These are phyloP conservation scores for Xylaria palmicola DNA, from an alignment of 495 filamentous ascomycete genomes.

Conservation along the genomic window DNA sequence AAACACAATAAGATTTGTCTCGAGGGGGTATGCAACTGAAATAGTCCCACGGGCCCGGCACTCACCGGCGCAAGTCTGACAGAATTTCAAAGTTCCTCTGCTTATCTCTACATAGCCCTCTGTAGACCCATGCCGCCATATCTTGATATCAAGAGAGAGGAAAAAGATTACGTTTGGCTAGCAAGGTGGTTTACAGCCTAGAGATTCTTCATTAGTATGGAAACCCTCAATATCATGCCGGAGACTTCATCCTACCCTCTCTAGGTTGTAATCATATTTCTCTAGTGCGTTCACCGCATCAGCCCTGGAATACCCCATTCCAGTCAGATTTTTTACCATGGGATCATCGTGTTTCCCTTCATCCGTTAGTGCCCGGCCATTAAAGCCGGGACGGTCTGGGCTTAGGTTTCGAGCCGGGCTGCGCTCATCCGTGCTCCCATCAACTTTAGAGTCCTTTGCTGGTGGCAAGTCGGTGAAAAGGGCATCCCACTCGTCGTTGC, in stretches of 20 bases:
- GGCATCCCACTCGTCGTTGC: constrained; percentile 87
- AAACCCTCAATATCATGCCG: constrained; percentile 7
- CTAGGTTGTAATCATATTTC: constrained; percentile 92
- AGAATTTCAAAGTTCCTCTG: not conserved
- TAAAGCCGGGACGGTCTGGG: constrained; percentile 42
- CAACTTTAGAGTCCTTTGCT: constrained; percentile 41
- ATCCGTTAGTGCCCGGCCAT: constrained; percentile 62
- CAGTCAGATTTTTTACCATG: constrained; percentile 83
- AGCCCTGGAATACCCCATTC: constrained; percentile 82
- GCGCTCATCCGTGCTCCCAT: constrained; percentile 22
- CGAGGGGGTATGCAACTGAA: not conserved
- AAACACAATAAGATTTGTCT: constrained; percentile 4
- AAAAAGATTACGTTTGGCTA: constrained; percentile 39
- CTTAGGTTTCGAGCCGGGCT: constrained; percentile 38
- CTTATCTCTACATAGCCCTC: not conserved
- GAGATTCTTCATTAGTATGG: constrained; percentile 29
- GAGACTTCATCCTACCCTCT: constrained; percentile 66
- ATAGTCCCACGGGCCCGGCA: not conserved
- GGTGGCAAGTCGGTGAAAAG: constrained; percentile 81
- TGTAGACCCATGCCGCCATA: constrained; percentile 12
- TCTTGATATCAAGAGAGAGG: constrained; percentile 27
- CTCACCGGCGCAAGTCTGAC: not conserved
- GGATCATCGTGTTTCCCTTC: constrained; percentile 85
- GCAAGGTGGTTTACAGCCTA: constrained; percentile 51
- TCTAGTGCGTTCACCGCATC: constrained; percentile 84